Conservation (phyloP, 1,284 basidiomycete species). For the Pterulicium gracile region DNA sequence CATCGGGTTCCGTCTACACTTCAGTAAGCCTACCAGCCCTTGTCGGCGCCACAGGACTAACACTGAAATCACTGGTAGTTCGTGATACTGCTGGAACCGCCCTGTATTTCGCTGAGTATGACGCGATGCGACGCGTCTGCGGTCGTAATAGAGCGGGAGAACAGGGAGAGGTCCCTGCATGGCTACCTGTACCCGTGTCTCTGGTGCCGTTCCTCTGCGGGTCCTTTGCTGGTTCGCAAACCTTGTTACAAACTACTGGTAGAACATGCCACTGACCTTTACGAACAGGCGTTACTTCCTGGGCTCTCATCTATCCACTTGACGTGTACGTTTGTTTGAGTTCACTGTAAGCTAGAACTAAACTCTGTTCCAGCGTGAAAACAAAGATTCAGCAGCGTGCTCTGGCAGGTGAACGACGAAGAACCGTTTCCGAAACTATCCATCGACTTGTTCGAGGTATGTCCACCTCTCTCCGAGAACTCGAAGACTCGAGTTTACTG, state of each 20-base stretch:
- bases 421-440: slow-evolving; percentile 64
- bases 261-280: not conserved
- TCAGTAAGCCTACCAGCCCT: slow-evolving; percentile 37
- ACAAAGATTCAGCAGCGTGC: slow-evolving; percentile 88
- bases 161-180: slow-evolving; percentile 63
- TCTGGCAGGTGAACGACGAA: slow-evolving; percentile 62
- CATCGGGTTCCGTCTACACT: slow-evolving; percentile 77
- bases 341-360: slow-evolving; percentile 1
- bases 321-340: slow-evolving; percentile 51
- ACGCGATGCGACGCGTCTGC: slow-evolving; percentile 69
- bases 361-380: slow-evolving; percentile 55
- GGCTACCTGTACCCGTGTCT: slow-evolving; percentile 68
- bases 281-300: slow-evolving; percentile 43
- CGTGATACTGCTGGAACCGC: slow-evolving; percentile 77
- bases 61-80: slow-evolving; percentile 28
- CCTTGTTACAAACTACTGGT: not conserved
- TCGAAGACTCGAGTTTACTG: slow-evolving; percentile 7
- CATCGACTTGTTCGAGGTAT: slow-evolving; percentile 65
- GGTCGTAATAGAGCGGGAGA: slow-evolving; percentile 62
- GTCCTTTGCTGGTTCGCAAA: slow-evolving; percentile 51
- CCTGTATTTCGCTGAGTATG: slow-evolving; percentile 83
- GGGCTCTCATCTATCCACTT: slow-evolving; percentile 77
- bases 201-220: slow-evolving; percentile 81
- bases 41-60: slow-evolving; percentile 10
- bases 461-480: slow-evolving; percentile 7